Base-by-base conservation (phyloP, 73 alveolate genomes). In the Paramecium caudatum region DNA sequence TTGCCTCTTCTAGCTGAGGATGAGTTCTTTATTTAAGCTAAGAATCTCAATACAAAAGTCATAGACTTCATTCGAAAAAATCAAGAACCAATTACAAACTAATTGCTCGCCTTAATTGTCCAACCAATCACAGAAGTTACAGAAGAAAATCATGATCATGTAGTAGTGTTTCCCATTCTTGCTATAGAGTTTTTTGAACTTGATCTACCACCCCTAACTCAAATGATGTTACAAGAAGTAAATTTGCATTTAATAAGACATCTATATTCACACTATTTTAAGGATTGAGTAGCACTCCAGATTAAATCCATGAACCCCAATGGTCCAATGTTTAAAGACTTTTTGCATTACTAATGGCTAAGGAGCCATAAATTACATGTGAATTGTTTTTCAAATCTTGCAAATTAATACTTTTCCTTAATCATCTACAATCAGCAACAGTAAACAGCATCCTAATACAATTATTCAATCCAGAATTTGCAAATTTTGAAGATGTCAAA, bases 141-240 rank as follows among this genome's bases (percentile, higher is more conserved):
- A 39, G 88, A 74, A 41, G 9, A 21, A 4, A 74, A 74, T 43
- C 47, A 39, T 74, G 88, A 74, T 23, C 43, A 74, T 8, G 62
- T 41, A 3, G 69, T 37, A 13, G 33, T 74, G 1, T 74, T 41
- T 8, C 88, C 88, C 16, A 27, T 74, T 19, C 65, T 74, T 13
- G 21, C 69, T 13, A 39, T 74, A 15, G 88, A 74, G 15, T 74
- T 74, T 74, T 74, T 74, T 74, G 88, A 74, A 39, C 88, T 74
- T 19, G 88, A 74, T 74, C 88, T 74, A 34, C 88, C 88, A 41
- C 69, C 68, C 39, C 9, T 74, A 43, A 74, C 88, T 41, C 27
- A 74, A 74, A 10, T 41, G 23, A 30, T 74, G 19, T 43, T 74
- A 33, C 30, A 55, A 27, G 46, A 21, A 55, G 80, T 55, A 55